Base-by-base conservation (phyloP, 1,139 yeast species). In the Hyphopichia fennica region DNA sequence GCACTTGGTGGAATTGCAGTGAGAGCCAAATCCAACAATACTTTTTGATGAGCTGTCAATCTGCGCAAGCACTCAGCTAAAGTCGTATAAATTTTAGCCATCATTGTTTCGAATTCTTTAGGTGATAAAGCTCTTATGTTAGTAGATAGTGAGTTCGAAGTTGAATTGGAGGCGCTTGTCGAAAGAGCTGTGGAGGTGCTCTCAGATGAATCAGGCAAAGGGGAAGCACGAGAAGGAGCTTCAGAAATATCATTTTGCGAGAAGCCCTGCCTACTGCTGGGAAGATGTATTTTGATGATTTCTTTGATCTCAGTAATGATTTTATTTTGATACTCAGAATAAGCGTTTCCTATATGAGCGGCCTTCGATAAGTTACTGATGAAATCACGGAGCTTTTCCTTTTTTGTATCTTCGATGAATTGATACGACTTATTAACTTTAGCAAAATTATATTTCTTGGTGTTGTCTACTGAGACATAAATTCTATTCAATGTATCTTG, bases 61-160 rank as follows among this genome's bases (percentile, higher is more conserved):
- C 96, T 73, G 45, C 93, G 72, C 35, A 91, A 69, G 23, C 91
- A 81, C 52, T 85, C 91, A 0, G 90, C 79, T 6, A 88, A 70
- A 31, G 81, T 75, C 0, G 86, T 64, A 53, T 80, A 89, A 2
- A 84, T 83, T 33, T 69, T 71, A 2, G 74, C 63, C 37, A 89
- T 61, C 90, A 90, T 84, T 2, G 62, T 65, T 53, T 86, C 90
- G 53, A 90, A 90, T 46, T 87, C 96, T 16, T 66, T 63, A 0
- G 91, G 84, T 0, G 89, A 72, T 72, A 89, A 75, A 4, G 79
- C 76, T 49, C 82, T 81, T 39, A 88, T 72, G 44, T 76, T 64
- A 1, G 75, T 60, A 1, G 91, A 84, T 41, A 63, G 51, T 2
- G 60, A 50, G 30, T 35, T 44, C 15, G 48, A 48, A 13, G 54